Evolutionary conservation across 1,139 yeast species (phyloP).

Genomic region (Candida buenavistaensis): DNA sequence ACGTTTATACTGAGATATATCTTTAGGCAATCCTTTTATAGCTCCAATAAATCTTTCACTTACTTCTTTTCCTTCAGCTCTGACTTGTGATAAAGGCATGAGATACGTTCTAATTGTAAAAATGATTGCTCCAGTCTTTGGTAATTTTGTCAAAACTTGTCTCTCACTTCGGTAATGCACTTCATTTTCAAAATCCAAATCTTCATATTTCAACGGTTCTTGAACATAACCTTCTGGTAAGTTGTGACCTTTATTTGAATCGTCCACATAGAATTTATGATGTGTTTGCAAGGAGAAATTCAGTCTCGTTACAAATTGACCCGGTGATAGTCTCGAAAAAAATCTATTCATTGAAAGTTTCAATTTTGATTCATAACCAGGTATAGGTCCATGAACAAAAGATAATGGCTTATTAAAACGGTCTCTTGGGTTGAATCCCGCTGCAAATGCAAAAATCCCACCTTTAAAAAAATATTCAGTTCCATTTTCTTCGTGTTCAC

Average conservation of each 20-base stretch:
- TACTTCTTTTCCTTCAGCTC: slow-evolving; percentile 51
- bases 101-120: slow-evolving; percentile 67
- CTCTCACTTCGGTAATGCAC: slow-evolving; percentile 63
- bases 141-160: slow-evolving; percentile 60
- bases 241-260: slow-evolving; percentile 50
- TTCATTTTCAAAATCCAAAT: slow-evolving; percentile 52
- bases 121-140: slow-evolving; percentile 51
- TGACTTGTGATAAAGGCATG: slow-evolving; percentile 57
- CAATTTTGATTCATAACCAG: slow-evolving; percentile 55
- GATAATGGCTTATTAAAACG: slow-evolving; percentile 57
- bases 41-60: slow-evolving; percentile 42
- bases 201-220: slow-evolving; percentile 37
- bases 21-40: slow-evolving; percentile 38
- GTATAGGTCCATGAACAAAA: slow-evolving; percentile 61
- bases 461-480: slow-evolving; percentile 64
- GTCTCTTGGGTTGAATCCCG: slow-evolving; percentile 67
- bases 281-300: slow-evolving; percentile 68
- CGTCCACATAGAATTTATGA: slow-evolving; percentile 48
- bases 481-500: slow-evolving; percentile 39
- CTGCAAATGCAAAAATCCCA: slow-evolving; percentile 69
- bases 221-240: slow-evolving; percentile 26
- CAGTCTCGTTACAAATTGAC: slow-evolving; percentile 57
- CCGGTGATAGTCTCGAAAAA: slow-evolving; percentile 49
- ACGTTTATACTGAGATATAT: slow-evolving; percentile 38
- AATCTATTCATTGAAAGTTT: slow-evolving; percentile 63